Conservation (phyloP, 176 grass and related monocot genomes). For the Melocanna baccifera region DNA sequence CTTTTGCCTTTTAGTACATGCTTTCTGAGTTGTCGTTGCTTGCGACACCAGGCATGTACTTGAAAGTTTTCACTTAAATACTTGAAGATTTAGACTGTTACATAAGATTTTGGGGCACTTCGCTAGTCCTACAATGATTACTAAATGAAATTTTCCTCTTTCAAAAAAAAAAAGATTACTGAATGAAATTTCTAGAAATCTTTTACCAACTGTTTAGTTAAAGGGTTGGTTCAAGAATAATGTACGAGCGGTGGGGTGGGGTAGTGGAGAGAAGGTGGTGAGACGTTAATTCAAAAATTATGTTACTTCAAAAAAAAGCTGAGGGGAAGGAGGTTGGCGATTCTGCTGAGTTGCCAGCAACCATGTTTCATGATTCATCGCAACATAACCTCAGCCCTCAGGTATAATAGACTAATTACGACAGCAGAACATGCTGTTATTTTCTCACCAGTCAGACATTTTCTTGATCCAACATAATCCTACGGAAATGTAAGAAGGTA, state of each 20-base stretch:
- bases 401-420: not conserved
- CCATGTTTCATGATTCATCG: not conserved
- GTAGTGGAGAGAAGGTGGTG: not conserved
- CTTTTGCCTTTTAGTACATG: conserved; percentile 4
- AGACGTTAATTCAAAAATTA: not conserved
- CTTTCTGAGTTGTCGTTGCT: conserved; percentile 7
- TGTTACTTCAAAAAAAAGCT: not conserved
- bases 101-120: not conserved
- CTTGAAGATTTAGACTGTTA: not conserved
- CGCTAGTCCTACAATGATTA: not conserved
- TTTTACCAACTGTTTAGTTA: not conserved
- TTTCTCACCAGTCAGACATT: not conserved
- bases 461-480: conserved; percentile 2
- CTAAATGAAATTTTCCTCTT: not conserved
- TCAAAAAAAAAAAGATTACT: no score
- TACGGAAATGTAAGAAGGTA: not conserved
- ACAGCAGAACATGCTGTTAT: not conserved
- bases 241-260: not conserved
- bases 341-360: not conserved
- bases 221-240: conserved; percentile 6
- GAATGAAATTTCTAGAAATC: not conserved
- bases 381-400: not conserved
- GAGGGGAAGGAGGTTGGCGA: not conserved
- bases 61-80: not conserved
- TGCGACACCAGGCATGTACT: not conserved